These are phyloP conservation scores for Pseudozyma pruni DNA, from an alignment of 1,284 basidiomycete genomes.

Conservation along the genomic window DNA sequence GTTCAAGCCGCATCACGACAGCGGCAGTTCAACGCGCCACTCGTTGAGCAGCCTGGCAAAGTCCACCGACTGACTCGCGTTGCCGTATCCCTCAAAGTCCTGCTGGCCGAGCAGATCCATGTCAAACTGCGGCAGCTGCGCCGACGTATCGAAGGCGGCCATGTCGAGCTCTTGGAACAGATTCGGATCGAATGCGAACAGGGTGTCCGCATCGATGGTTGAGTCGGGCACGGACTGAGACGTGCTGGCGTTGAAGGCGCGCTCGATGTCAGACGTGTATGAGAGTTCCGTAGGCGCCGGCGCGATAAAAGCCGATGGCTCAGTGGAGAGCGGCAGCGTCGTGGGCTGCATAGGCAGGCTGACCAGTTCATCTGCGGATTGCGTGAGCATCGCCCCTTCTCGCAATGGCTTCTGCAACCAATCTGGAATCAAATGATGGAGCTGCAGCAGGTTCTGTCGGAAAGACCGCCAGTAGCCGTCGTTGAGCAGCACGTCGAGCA, in stretches of 20 bases:
- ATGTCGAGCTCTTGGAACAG: slow-evolving; percentile 15
- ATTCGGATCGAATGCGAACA: slow-evolving; percentile 21
- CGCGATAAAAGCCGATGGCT: too few relatives aligned
- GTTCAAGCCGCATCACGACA: slow-evolving; percentile 1
- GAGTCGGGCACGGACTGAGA: slow-evolving; percentile 4
- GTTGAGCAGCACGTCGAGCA: slow-evolving; percentile 42
- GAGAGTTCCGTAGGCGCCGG: not conserved
- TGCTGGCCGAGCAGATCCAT: slow-evolving; percentile 39
- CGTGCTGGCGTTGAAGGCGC: not conserved
- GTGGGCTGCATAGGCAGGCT: too few relatives aligned
- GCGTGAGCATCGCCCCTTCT: slow-evolving; percentile 6
- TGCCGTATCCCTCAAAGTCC: slow-evolving; percentile 39
- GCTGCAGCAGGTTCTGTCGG: slow-evolving; percentile 28
- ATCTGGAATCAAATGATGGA: slow-evolving; percentile 32
- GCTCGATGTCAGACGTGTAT: not conserved
- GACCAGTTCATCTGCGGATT: too few relatives aligned
- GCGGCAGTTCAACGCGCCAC: slow-evolving; percentile 39
- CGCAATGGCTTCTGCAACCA: slow-evolving; percentile 28
- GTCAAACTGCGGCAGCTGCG: slow-evolving; percentile 28
- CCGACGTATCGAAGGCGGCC: slow-evolving; percentile 9
- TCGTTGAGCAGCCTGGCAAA: slow-evolving; percentile 48
- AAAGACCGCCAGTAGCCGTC: slow-evolving; percentile 45
- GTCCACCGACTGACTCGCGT: slow-evolving; percentile 37
- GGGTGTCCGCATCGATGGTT: not conserved
- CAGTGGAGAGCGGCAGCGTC: too few relatives aligned